Percentiles rank a stretch among this genome's conserved stretches.
Evolutionary conservation across 331 rosid species (phyloP).

Genomic region (Arachis monticola): DNA sequence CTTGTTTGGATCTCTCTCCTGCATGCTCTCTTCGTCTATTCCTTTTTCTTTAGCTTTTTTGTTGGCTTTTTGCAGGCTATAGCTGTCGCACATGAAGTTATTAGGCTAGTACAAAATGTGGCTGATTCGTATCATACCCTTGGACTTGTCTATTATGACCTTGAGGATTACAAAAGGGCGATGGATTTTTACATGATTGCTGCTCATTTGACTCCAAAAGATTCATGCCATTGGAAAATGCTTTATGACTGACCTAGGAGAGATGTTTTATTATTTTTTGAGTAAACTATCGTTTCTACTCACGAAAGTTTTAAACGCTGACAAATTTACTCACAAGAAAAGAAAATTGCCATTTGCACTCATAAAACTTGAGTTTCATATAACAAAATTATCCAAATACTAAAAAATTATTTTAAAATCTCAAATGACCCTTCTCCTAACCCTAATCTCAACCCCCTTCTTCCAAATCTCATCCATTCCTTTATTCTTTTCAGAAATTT

Average conservation of each 20-base stretch:
- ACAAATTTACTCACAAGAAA: no score
- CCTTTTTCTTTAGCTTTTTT: slow-evolving; percentile 6
- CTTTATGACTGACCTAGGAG: slow-evolving; percentile 69
- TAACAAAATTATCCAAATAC: no score
- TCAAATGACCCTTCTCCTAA: no score
- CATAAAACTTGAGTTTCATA: no score
- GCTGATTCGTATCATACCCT: slow-evolving; percentile 84
- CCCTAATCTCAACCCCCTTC: no score
- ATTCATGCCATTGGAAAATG: slow-evolving; percentile 72
- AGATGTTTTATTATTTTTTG: slow-evolving; percentile 46
- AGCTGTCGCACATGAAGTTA: slow-evolving; percentile 64
- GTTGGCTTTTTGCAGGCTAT: slow-evolving; percentile 62
- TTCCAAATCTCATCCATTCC: no score
- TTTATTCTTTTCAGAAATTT: no score
- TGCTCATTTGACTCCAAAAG: slow-evolving; percentile 75
- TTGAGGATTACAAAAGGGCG: slow-evolving; percentile 64
- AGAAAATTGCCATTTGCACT: no score
- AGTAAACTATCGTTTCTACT: no score
- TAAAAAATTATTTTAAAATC: no score
- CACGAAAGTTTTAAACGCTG: no score
- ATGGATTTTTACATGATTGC: slow-evolving; percentile 79
- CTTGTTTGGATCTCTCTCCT: not conserved
- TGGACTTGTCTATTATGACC: slow-evolving; percentile 66
- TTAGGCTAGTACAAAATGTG: slow-evolving; percentile 74
- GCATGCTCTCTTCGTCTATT: slow-evolving; percentile 17